Evolutionary conservation across 106 monocot genomes (phyloP), one percentile per base, ranked within the genome.

Genomic region (Hemerocallis citrina): DNA sequence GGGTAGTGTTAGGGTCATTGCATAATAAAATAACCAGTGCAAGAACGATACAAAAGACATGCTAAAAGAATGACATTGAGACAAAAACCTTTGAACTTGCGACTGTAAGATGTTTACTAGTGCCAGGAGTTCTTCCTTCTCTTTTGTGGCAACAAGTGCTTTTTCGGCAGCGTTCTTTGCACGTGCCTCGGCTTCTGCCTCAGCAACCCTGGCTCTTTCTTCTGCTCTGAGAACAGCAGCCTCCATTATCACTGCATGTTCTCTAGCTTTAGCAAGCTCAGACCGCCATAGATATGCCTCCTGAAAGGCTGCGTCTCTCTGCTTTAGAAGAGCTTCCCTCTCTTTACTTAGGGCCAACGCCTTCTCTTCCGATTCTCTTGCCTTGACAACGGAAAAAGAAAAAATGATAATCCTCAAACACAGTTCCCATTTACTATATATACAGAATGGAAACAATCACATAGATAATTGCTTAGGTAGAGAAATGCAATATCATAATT

Each of bases 241-340:
- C 82, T 98, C 91, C 45, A 88, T 55, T 50, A 91, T 38, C 39
- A 98, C 96, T 44, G 81, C 91, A 71, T 59, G 81, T 25, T 91
- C 96, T 74, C 84, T 79, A 59, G 96, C 96, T 75, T 91, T 98
- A 35, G 79, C 91, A 58, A 98, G 83, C 72, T 98, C 91, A 25
- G 82, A 84, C 58, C 91, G 90, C 91, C 96, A 98, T 22, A 82
- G 52, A 5, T 79, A 84, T 58, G 87, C 84, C 68, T 98, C 96
- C 52, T 98, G 87, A 70, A 91, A 24, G 10, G 91, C 84, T 57
- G 81, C 76, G 39, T 91, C 88, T 64, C 84, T 75, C 37, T 96
- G 84, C 65, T 86, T 91, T 25, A 79, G 40, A 15, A 96, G 59
- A 15, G 51, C 24, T 27, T 96, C 90, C 59, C 61, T 79, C 52